Evolutionary conservation across 495 filamentous ascomycete genomes (phyloP), one percentile per base, ranked within the genome.

Genomic region (Collariella sp.): DNA sequence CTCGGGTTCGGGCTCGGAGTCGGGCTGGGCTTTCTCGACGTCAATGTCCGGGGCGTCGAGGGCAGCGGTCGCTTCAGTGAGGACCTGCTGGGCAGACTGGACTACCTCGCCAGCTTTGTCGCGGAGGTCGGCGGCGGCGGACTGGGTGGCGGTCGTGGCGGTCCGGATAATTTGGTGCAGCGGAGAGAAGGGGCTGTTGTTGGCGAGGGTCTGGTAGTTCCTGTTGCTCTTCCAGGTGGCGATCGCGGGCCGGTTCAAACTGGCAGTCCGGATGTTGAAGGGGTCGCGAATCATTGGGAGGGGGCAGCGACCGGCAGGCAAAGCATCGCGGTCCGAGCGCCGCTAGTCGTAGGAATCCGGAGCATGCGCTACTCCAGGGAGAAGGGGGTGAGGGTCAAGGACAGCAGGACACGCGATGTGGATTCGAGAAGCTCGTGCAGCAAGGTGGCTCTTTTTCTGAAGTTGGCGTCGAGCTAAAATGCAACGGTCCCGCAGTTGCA

Each of bases 221-320:
- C 16, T 35, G 22, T 47, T 59, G 19, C 41, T 45, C 26, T 51
- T 55, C 57, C 57, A 60, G 16, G 53, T 52, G 41, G 52, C 52
- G 29, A 41, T 54, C 11, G 52, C 52, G 43, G 41, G 31, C n/a
- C 46, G 56, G 46, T 54, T 58, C 36, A 54, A 54, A 29, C 20
- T 54, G 31, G 23, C 43, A 15, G 29, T 51, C 34, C 46, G 52
- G 47, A 52, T 40, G 41, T 60, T 60, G 48, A 60, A 60, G 29
- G 57, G 57, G 48, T 60, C 57, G 22, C 57, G 57, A 31, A 48
- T 60, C 57, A 60, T 60, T 33, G 36, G 46, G 19, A 20, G 47
- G 45, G 5, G 33, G 16, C 19, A 12, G 33, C 44, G n/a, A 15
- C 35, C 43, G 45, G 44, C 35, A 31, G 35, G 35, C 52, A 48